Conservation (phyloP, 306 rosid genomes). For the Cajanus cajan region DNA sequence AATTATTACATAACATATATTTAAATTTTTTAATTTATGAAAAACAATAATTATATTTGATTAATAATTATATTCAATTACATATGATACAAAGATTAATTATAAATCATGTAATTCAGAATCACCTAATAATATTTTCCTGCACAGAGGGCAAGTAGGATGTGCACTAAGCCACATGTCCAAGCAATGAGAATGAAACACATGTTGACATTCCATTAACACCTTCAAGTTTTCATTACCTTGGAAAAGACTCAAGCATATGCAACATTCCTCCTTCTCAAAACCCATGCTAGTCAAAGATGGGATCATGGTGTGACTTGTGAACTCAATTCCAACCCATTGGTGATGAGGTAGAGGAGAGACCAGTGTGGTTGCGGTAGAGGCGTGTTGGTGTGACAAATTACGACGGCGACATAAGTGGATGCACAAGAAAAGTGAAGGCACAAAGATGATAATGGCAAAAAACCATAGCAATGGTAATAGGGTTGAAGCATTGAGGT, state of each 20-base stretch:
- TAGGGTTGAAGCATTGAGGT: conserved; percentile 12
- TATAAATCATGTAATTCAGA: too few species aligned
- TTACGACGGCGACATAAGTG: conserved; percentile 12
- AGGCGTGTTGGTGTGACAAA: neutral
- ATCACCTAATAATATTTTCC: too few species aligned
- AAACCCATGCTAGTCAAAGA: neutral
- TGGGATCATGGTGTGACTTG: neutral
- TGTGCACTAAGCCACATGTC: conserved; percentile 42
- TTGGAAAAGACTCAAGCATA: conserved; percentile 45
- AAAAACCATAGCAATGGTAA: conserved; percentile 25
- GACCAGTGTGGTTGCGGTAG: neutral
- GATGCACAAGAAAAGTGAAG: conserved; percentile 22
- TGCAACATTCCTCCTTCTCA: conserved; percentile 38
- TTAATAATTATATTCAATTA: too few species aligned
- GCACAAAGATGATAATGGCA: conserved; percentile 16
- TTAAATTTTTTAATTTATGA: too few species aligned
- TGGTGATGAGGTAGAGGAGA: neutral
- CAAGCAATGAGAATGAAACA: conserved; percentile 46
- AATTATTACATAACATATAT: too few species aligned
- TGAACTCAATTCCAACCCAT: neutral
- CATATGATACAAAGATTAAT: too few species aligned
- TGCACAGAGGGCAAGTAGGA: conserved; percentile 54
- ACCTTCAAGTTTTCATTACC: conserved; percentile 41
- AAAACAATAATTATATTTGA: too few species aligned
- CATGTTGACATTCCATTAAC: conserved; percentile 41